A percentile compares a stretch with the other conserved stretches of the same genome.
Conservation (phyloP, 2,329 filamentous ascomycete genomes). For the Microdochium nivale region DNA sequence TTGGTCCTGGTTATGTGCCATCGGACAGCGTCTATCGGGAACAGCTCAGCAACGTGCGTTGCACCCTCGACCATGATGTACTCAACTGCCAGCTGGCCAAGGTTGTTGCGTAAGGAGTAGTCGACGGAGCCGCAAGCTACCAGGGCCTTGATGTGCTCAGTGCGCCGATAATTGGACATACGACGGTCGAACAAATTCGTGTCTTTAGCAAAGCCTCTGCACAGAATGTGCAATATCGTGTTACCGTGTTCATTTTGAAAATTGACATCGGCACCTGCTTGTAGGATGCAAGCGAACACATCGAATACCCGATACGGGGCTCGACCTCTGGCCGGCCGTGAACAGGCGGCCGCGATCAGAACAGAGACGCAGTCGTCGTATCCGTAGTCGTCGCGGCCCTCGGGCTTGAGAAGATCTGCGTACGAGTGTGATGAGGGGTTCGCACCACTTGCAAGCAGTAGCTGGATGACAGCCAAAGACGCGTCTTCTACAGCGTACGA, state of each 20-base stretch:
- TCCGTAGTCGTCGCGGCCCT: not conserved
- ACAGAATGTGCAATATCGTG: not conserved
- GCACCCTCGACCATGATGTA: not conserved
- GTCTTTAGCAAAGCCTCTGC: not conserved
- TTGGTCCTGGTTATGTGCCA: not conserved
- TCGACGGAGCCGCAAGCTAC: not conserved
- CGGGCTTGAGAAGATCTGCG: not conserved
- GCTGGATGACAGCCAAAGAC: not conserved
- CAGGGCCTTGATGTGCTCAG: not conserved
- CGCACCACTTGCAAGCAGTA: not conserved
- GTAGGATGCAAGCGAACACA: not conserved
- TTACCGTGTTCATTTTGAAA: not conserved
- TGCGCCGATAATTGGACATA: not conserved
- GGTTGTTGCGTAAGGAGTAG: not conserved
- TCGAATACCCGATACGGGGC: not conserved
- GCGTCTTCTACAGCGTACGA: not conserved
- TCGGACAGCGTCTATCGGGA: not conserved
- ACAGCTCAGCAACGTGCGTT: not conserved
- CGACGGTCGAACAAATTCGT: not conserved
- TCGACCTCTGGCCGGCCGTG: not conserved
- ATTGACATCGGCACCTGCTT: not conserved
- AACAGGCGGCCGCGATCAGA: not conserved
- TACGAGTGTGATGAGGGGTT: not conserved
- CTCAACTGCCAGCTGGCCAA: not conserved
- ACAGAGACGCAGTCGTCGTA: not conserved